A percentile compares a stretch with the other conserved stretches of the same genome.
These are phyloP conservation scores for Histomonas meleagridis DNA, from an alignment of 208 protist species.

Conservation along the genomic window DNA sequence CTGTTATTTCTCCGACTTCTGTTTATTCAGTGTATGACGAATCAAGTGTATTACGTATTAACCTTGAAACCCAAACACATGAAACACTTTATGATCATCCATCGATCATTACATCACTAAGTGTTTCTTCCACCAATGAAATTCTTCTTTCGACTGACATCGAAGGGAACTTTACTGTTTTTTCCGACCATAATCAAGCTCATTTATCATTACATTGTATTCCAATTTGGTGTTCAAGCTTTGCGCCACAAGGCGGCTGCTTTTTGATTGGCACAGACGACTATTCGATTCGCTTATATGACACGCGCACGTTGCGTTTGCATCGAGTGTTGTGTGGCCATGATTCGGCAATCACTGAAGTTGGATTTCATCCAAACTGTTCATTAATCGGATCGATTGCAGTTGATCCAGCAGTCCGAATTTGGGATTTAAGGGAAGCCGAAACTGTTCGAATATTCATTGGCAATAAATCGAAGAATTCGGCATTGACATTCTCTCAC, in stretches of 20 bases:
- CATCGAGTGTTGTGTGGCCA: background rate
- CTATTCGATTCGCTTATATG: background rate
- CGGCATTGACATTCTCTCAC: background rate
- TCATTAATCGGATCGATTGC: background rate
- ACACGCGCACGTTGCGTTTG: background rate
- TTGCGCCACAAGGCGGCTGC: slow-evolving; percentile 19
- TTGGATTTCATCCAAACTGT: slow-evolving; percentile 11
- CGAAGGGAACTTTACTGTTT: background rate
- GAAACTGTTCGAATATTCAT: background rate
- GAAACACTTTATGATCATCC: background rate
- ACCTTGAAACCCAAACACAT: background rate
- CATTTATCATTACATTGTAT: background rate
- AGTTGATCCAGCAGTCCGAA: background rate
- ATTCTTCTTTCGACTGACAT: background rate
- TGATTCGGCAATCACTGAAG: background rate
- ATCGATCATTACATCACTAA: background rate
- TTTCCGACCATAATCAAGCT: background rate
- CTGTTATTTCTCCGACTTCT: background rate
- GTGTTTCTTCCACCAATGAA: background rate
- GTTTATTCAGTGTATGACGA: background rate
- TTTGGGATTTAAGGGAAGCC: background rate
- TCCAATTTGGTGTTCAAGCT: slow-evolving; percentile 24
- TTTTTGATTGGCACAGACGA: background rate
- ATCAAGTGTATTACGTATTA: background rate
- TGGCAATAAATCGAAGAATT: background rate